Evolutionary conservation across 257 asterid genomes (phyloP).

Genomic region (Jacaranda mimosifolia): DNA sequence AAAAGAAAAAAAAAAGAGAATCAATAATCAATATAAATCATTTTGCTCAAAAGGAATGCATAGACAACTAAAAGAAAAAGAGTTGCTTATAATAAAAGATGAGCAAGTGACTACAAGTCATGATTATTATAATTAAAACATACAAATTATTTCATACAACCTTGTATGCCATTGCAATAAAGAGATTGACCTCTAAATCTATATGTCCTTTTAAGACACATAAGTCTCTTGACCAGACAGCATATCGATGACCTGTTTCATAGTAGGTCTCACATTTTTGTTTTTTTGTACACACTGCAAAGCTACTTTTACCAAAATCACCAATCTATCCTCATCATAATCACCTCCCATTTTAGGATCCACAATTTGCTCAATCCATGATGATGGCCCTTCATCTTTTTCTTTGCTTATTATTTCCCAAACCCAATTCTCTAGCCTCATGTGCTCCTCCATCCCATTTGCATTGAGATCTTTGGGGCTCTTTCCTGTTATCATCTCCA

Average conservation of each 20-base stretch:
- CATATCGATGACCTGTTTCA: conserved; percentile 26
- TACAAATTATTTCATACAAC: too few relatives aligned
- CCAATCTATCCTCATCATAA: conserved; percentile 29
- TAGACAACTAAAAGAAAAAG: too few relatives aligned
- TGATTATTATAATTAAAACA: too few relatives aligned
- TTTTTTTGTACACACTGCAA: conserved; percentile 41
- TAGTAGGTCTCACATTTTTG: conserved; percentile 46
- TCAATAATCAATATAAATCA: too few relatives aligned
- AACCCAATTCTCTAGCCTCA: conserved; percentile 40
- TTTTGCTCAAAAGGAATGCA: too few relatives aligned
- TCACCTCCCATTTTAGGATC: conserved; percentile 35
- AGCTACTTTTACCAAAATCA: conserved; percentile 38
- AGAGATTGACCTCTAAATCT: too few relatives aligned
- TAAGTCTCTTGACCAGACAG: too few relatives aligned
- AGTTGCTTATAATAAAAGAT: too few relatives aligned
- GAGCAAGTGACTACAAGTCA: too few relatives aligned
- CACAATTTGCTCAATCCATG: conserved; percentile 33
- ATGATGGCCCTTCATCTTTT: neutral
- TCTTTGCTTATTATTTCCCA: conserved; percentile 29
- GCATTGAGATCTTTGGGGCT: neutral
- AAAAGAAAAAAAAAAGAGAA: too few relatives aligned
- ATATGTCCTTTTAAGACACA: too few relatives aligned
- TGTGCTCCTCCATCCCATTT: conserved; percentile 20
- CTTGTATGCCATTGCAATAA: too few relatives aligned
- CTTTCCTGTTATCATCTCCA: conserved; percentile 50